phyloP scores from a whole-genome alignment of 1,139 yeast genomes.

The Kazachstania sp. region DNA sequence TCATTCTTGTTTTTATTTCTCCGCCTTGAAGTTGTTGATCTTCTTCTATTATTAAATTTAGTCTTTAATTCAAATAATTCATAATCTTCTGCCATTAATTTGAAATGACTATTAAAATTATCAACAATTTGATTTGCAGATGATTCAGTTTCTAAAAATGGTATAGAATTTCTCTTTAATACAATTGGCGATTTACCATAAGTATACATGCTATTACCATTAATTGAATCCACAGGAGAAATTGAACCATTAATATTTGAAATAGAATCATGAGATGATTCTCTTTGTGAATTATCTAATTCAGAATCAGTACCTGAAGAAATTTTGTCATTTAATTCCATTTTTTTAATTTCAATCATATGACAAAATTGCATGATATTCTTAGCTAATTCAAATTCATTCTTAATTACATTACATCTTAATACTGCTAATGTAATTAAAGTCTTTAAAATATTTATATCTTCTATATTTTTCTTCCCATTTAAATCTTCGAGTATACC shows the following conservation, averaged over 20 bases:
- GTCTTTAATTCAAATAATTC: constrained; percentile 22
- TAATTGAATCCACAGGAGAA: constrained; percentile 5
- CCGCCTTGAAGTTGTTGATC: background rate
- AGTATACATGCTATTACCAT: constrained; percentile 1
- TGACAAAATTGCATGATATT: constrained; percentile 9
- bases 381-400: constrained; percentile 12
- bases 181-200: background rate
- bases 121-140: constrained; percentile 12
- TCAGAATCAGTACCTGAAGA: background rate
- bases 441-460: constrained; percentile 12
- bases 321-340: background rate
- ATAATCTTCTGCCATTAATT: constrained; percentile 23
- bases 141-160: background rate
- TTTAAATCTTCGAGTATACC: constrained; percentile 6
- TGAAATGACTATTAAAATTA: constrained; percentile 25
- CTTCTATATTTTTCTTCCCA: background rate
- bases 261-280: constrained; percentile 4
- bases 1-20: background rate
- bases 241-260: background rate
- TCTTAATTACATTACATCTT: constrained; percentile 15
- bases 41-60: constrained; percentile 2
- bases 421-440: constrained; percentile 18
- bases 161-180: background rate
- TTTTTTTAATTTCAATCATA: too few species aligned
- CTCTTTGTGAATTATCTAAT: background rate